These are phyloP conservation scores for Colletotrichum sp. DNA, from an alignment of 2,329 filamentous ascomycete genomes.

Conservation along the genomic window DNA sequence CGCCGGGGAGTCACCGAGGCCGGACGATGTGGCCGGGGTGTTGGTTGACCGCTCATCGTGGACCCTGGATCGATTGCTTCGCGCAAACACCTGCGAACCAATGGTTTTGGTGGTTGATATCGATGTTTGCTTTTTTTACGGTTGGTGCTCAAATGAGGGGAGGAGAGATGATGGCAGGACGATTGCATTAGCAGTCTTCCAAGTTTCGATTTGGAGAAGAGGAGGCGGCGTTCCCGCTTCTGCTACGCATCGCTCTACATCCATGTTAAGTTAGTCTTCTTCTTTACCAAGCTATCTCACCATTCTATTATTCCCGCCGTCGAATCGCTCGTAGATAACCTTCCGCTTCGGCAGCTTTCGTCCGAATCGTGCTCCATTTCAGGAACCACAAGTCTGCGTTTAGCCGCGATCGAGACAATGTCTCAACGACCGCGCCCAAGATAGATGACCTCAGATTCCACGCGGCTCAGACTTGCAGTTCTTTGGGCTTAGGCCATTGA, in stretches of 20 bases:
- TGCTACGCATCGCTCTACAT: not conserved
- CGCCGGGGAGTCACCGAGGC: not conserved
- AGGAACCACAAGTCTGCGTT: not conserved
- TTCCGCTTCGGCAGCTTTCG: not conserved
- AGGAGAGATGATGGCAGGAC: not conserved
- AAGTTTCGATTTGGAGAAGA: not conserved
- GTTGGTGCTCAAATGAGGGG: not conserved
- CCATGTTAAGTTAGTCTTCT: not conserved
- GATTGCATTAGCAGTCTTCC: not conserved
- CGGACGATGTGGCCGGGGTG: not conserved
- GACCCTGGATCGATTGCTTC: not conserved
- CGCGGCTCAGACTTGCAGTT: not conserved
- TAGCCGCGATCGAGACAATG: not conserved
- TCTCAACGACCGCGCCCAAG: not conserved
- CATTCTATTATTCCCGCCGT: not conserved
- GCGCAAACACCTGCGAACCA: not conserved
- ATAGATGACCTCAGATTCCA: not conserved
- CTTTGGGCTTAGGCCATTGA: not conserved
- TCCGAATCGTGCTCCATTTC: accelerated
- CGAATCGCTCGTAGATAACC: not conserved
- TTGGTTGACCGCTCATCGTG: not conserved
- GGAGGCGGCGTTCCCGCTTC: not conserved
- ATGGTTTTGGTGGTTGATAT: not conserved
- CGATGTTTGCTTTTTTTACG: not conserved
- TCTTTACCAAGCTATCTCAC: not conserved